Conservation (phyloP, 192 early-diverging fungal species). For the Phycomyces nitens region DNA sequence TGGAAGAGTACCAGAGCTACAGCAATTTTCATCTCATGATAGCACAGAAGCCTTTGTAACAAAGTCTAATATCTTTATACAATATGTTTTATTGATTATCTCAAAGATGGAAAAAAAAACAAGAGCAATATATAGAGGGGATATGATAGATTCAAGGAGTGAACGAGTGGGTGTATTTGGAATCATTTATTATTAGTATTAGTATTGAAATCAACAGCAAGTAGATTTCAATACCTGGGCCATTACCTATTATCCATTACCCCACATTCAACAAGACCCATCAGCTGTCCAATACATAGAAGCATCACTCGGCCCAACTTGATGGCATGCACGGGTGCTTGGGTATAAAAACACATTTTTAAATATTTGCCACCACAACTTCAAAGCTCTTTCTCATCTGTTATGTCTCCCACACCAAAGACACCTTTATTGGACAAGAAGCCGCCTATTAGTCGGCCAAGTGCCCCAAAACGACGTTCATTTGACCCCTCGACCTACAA, state of each 20-base stretch:
- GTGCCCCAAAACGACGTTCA: conserved; percentile 24
- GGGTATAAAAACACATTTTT: not conserved
- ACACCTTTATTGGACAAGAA: conserved; percentile 22
- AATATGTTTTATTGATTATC: not conserved
- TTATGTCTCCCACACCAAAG: not conserved
- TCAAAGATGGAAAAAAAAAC: not conserved
- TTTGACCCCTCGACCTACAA: conserved; percentile 36
- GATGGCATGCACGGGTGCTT: no score
- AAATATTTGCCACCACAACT: not conserved
- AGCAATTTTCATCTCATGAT: not conserved
- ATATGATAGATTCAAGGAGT: no score
- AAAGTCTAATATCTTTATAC: not conserved
- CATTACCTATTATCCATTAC: no score
- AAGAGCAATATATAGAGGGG: no score
- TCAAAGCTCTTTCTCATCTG: not conserved
- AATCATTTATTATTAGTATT: no score
- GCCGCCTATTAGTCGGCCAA: conserved; percentile 25
- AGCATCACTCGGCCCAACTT: not conserved
- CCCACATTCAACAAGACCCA: not conserved
- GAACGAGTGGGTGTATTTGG: no score
- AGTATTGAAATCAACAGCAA: no score
- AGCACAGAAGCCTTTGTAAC: not conserved
- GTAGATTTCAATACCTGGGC: no score
- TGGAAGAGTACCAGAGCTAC: conserved; percentile 1
- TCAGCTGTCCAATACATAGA: not conserved